Base-by-base conservation (phyloP, 108 stramenopile genomes). In the Stephanodiscus minutulus region DNA sequence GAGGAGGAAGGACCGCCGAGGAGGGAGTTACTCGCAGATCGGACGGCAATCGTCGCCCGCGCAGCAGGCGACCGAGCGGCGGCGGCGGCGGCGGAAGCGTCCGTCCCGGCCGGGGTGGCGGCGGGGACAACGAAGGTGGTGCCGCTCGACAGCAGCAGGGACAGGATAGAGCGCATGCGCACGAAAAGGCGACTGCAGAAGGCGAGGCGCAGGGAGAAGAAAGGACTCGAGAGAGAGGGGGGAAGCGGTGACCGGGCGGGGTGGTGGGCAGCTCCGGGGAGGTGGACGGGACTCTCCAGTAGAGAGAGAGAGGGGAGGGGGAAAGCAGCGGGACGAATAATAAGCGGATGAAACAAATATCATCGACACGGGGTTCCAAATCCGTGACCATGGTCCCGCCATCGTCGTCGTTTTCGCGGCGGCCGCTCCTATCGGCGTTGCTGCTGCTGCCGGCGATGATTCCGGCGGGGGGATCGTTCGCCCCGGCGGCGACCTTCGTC, bases 161-260 rank as follows among this genome's bases (percentile, higher is more conserved):
- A 44, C 43, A 67, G 59, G 29, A 68, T 75, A 35, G 74, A 67
- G 35, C 74, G 74, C 17, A 75, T 75, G 74, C 53, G 66, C 43
- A 21, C 67, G 36, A 75, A 61, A 33, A 75, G 60, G 27, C 74
- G 68, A 35, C 66, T 52, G 27, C 74, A 68, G 54, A 75, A 75
- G 35, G 66, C 74, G 0, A 48, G 74, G 39, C 36, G 55, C 25
- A 75, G 53, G 20, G 74, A 75, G 48, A 75, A 75, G 24, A 75
- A 53, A 48, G 66, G n/a, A n/a, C n/a, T n/a, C n/a, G n/a, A n/a
- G 49, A 3, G 57, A 39, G 18, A 66, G 56, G 60, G 57, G 33
- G 27, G 72, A 63, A 43, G 72, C 50, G 25, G 49, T 10, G 17
- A 75, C 13, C 68, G 61, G 58, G 66, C 49, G 4, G 57, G 41